These are phyloP conservation scores for Pythium scleroteichum DNA, from an alignment of 352 stramenopile genomes.

Conservation along the genomic window DNA sequence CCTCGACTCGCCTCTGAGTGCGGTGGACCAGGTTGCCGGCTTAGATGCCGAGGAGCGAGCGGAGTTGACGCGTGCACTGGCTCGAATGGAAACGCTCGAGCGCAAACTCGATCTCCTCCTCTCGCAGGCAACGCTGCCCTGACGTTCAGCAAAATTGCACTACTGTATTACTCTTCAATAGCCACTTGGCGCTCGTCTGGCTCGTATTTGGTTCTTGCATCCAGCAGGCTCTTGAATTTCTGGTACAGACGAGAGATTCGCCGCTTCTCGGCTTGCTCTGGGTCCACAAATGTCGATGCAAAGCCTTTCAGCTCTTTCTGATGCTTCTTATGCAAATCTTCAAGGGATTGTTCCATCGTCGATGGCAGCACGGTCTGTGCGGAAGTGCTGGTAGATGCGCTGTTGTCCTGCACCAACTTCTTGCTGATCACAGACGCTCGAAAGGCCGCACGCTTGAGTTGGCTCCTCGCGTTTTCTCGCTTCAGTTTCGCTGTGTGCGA, in stretches of 20 bases:
- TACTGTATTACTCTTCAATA: neutral
- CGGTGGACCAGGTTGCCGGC: too few relatives aligned
- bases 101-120: slow-evolving; percentile 28
- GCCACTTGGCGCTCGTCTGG: slow-evolving; percentile 18
- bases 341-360: neutral
- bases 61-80: slow-evolving; percentile 1
- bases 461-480: slow-evolving; percentile 16
- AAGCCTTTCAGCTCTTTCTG: slow-evolving; percentile 8
- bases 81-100: slow-evolving; percentile 22
- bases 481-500: slow-evolving; percentile 12
- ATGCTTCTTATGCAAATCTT: neutral
- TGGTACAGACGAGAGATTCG: slow-evolving; percentile 62
- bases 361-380: neutral
- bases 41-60: neutral
- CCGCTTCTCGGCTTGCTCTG: slow-evolving; percentile 53
- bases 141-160: neutral
- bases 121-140: neutral
- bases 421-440: slow-evolving; percentile 50
- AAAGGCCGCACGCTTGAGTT: slow-evolving; percentile 55
- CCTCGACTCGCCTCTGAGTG: too few relatives aligned
- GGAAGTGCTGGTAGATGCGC: neutral
- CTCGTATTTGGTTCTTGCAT: slow-evolving; percentile 46
- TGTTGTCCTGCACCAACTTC: neutral
- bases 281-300: slow-evolving; percentile 24
- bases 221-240: slow-evolving; percentile 60